A percentile compares a stretch with the other conserved stretches of the same genome.
phyloP scores from a whole-genome alignment of 805 yeast species.

The Candida tallmaniae region DNA sequence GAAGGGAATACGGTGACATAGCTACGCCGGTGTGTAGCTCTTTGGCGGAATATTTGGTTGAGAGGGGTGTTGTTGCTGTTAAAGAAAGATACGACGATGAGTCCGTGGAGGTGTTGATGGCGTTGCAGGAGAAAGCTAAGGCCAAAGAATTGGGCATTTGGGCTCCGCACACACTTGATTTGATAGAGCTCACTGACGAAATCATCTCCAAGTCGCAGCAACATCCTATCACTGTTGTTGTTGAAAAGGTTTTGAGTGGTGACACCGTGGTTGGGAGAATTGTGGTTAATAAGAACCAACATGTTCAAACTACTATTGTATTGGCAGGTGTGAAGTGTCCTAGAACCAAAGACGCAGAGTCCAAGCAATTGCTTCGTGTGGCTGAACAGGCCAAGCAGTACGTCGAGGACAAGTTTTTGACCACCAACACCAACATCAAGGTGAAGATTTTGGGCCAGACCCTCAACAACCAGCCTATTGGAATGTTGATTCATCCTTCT shows the following conservation, averaged over 20 bases:
- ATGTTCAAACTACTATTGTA: conserved; percentile 54
- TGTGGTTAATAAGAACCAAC: conserved; percentile 44
- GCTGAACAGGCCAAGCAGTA: conserved; percentile 64
- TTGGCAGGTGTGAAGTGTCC: conserved; percentile 76
- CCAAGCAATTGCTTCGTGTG: conserved; percentile 20
- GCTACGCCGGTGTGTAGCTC: conserved; percentile 60
- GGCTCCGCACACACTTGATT: conserved; percentile 25
- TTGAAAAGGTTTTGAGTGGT: conserved; percentile 75
- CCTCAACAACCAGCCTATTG: conserved; percentile 58
- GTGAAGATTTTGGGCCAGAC: conserved; percentile 57
- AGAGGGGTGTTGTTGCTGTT: conserved; percentile 58
- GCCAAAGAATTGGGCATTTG: conserved; percentile 54
- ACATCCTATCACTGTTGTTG: conserved; percentile 51
- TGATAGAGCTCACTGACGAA: conserved; percentile 24
- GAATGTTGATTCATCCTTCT: conserved; percentile 61
- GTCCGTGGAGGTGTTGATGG: conserved; percentile 33
- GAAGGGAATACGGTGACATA: conserved; percentile 70
- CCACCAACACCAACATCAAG: conserved; percentile 49
- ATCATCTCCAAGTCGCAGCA: conserved; percentile 32
- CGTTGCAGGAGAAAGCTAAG: conserved; percentile 48
- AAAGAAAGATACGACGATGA: conserved; percentile 49
- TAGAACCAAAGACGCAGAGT: conserved; percentile 50
- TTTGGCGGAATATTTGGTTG: conserved; percentile 50
- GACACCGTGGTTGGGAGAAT: conserved; percentile 68
- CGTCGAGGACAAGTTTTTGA: conserved; percentile 60